These are phyloP conservation scores for Puccinia triticina DNA, from an alignment of 1,284 basidiomycete species.

Conservation along the genomic window DNA sequence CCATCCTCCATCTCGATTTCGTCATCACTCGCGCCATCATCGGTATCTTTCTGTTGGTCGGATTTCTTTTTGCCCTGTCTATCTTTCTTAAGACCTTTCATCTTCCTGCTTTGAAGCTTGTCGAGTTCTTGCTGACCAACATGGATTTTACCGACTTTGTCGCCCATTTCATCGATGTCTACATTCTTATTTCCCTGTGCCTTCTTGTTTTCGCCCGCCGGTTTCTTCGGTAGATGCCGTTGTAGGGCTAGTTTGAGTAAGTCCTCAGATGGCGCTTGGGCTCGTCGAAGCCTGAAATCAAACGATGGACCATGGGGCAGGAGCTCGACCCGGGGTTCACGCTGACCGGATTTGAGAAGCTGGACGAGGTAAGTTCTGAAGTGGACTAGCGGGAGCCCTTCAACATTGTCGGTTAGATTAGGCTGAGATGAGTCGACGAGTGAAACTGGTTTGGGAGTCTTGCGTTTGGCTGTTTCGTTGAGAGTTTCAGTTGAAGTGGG, in stretches of 20 bases:
- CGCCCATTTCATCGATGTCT: constrained; percentile 98
- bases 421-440: constrained; percentile 58
- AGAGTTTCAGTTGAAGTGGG: constrained; percentile 48
- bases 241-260: constrained; percentile 78
- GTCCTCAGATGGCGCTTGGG: constrained; percentile 75
- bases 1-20: constrained; percentile 14
- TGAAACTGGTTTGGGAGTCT: constrained; percentile 61
- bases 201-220: constrained; percentile 88
- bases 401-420: constrained; percentile 55
- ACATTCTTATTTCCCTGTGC: constrained; percentile 67
- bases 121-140: constrained; percentile 84
- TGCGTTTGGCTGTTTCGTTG: constrained; percentile 53
- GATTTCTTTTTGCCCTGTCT: not conserved
- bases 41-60: not conserved
- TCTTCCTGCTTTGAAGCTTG: constrained; percentile 84
- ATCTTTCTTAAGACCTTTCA: constrained; percentile 78
- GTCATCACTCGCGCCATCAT: not conserved
- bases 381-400: constrained; percentile 75
- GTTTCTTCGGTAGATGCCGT: constrained; percentile 69
- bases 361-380: constrained; percentile 82
- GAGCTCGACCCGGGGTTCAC: constrained; percentile 78
- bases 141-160: constrained; percentile 86
- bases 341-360: constrained; percentile 74
- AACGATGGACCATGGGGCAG: constrained; percentile 88
- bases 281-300: constrained; percentile 78